Evolutionary conservation across 108 stramenopile genomes (phyloP), one percentile per base, ranked within the genome.

Genomic region (Pseudonitzschia pungens): DNA sequence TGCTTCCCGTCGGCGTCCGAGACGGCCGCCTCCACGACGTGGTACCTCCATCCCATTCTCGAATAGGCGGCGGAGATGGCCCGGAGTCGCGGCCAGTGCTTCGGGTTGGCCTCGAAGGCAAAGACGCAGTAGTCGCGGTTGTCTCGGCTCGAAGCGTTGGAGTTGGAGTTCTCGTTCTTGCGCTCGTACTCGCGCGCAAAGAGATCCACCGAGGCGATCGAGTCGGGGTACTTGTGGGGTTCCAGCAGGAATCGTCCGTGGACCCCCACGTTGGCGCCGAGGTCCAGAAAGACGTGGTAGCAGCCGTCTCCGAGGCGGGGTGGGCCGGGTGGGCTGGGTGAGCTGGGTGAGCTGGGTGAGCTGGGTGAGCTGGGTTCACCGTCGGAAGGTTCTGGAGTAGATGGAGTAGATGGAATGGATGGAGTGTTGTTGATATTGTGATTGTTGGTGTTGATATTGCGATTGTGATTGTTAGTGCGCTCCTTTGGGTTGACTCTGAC

Each of bases 211-310:
- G 79, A 59, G 26, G 33, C 2, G 10, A 24, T 12, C 27, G 52
- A 29, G 0, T 68, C 27, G 8, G 80, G 76, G 45, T 81, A 81
- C 8, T 69, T 55, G 24, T 77, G 57, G 2, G 80, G 80, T 62
- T 81, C 80, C 20, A 67, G 56, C 3, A 81, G 42, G 42, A 81
- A 75, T 7, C 80, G 80, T 10, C 56, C 72, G 45, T 76, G 75
- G 0, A 81, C 64, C 14, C 80, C 80, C 22, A 81, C 66, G 48
- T 81, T 81, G 9, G 72, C 71, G 33, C 80, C 80, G 7, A 81
- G 71, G 58, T 81, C 80, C 20, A 81, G 71, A 33, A 74, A 73
- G 40, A 81, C 65, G 58, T 77, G 71, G 16, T 68, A 68, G 65
- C 80, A 81, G 42, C 76, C 76, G 28, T 81, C 80, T 29, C 57